Base-by-base conservation (phyloP, 2,329 filamentous ascomycete genomes). In the Lachnellula willkommii region DNA sequence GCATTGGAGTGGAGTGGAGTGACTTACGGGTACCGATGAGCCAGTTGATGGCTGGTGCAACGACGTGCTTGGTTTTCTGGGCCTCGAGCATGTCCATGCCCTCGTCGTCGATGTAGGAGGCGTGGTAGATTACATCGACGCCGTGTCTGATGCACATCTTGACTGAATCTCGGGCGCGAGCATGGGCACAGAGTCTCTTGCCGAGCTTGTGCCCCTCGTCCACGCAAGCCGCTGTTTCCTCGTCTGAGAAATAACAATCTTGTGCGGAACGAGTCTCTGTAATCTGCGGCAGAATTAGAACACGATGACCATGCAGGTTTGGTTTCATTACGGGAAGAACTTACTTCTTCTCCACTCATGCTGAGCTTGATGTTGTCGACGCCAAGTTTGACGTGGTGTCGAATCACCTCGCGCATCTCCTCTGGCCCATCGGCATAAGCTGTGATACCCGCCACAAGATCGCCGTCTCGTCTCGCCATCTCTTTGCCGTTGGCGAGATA, bases 401-500 rank as follows among this genome's bases (percentile, higher is more conserved):
- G 63, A 26, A 77, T 72, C 0, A 70, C 69, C 32, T 70, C 60
- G 42, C 74, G 65, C 73, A 76, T 75, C 52, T 71, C 71, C 3
- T 71, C 64, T 0, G 71, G 69, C 4, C 72, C 74, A 57, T 76
- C 72, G 0, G 69, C 70, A 53, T 57, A 66, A 9, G 64, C 64
- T 4, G 66, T 71, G 39, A 73, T 73, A 3, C 66, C 61, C 45
- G 59, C 40, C 4, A 76, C 72, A 1, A 79, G 65, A 12, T 76
- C 76, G 0, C 76, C 77, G 53, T 73, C 74, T 17, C 66, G 66
- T 5, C 68, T 64, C 2, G 75, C 74, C 52, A 80, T 78, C 61
- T 80, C 77, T 56, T 75, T 72, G 0, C 72, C 74, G 60, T 79
- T 80, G 1, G 76, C 75, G 0, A 79, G 68, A 52, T 71, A 76